A percentile compares a stretch with the other conserved stretches of the same genome.
phyloP scores from a whole-genome alignment of 169 alveolate species.

The Plasmodium fragile region DNA sequence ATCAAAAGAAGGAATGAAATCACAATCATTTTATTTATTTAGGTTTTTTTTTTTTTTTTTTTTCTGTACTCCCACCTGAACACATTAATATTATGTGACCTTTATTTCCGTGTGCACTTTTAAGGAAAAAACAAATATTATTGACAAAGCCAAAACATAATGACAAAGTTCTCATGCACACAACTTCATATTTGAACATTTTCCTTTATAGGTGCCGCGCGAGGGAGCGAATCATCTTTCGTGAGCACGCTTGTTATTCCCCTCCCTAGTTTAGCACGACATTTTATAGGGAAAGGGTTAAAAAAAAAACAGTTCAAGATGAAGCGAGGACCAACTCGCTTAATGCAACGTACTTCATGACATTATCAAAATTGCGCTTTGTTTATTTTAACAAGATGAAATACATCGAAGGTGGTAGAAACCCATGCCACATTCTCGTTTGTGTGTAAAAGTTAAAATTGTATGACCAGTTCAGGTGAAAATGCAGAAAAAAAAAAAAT shows the following conservation, averaged over 20 bases:
- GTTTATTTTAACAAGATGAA: not conserved
- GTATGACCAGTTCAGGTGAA: not conserved
- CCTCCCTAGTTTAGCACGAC: not conserved
- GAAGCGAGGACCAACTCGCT: not conserved
- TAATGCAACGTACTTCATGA: not conserved
- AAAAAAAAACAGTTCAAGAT: not conserved
- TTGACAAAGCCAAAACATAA: not conserved
- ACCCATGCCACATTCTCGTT: not conserved
- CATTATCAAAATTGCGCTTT: not conserved
- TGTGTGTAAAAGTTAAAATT: not conserved
- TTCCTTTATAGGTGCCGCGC: not conserved
- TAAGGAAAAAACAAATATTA: not conserved
- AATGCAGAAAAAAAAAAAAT: not conserved
- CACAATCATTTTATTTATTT: not conserved
- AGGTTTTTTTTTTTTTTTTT: too few species aligned
- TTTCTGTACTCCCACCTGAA: not conserved
- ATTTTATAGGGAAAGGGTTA: not conserved
- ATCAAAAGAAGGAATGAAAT: not conserved
- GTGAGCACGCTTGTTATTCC: not conserved
- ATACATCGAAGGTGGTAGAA: not conserved
- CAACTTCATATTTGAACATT: not conserved
- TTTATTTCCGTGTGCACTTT: not conserved
- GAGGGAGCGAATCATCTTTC: not conserved
- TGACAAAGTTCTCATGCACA: not conserved
- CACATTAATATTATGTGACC: not conserved